Evolutionary conservation across 345 rosid genomes (phyloP).

Genomic region (Psidium friedrichsthalianum): DNA sequence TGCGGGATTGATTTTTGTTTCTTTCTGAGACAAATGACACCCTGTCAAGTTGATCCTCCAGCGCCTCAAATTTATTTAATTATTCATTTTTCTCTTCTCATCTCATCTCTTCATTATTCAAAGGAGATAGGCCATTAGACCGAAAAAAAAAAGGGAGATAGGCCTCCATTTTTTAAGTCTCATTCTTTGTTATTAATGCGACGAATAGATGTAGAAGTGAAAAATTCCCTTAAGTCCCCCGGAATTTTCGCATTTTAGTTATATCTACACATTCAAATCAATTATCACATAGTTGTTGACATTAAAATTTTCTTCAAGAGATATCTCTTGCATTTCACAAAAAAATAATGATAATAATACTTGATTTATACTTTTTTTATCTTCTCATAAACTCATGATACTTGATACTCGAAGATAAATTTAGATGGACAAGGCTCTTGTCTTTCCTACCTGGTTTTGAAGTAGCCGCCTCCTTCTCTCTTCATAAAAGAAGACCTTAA

Average conservation of each 20-base stretch:
- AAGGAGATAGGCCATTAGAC: neutral
- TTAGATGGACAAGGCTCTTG: neutral
- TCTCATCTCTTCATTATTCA: neutral
- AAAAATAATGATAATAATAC: fast-evolving
- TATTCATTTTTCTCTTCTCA: neutral
- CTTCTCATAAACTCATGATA: neutral
- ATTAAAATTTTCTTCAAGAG: neutral
- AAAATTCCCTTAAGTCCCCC: neutral
- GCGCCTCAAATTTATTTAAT: neutral
- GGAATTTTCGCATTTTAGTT: neutral
- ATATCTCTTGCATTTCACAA: neutral
- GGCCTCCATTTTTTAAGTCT: neutral
- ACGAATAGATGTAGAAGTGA: neutral
- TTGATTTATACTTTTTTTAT: neutral
- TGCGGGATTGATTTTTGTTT: neutral
- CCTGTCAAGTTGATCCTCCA: neutral
- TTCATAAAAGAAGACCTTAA: neutral
- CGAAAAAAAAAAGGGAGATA: neutral
- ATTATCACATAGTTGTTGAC: neutral
- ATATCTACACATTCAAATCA: neutral
- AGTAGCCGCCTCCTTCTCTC: neutral
- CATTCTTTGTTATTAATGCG: neutral
- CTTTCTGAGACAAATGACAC: neutral
- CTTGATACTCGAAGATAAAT: neutral
- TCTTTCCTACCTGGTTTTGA: neutral